Conservation (phyloP, 2,329 filamentous ascomycete genomes). For the Colletotrichum sp. region DNA sequence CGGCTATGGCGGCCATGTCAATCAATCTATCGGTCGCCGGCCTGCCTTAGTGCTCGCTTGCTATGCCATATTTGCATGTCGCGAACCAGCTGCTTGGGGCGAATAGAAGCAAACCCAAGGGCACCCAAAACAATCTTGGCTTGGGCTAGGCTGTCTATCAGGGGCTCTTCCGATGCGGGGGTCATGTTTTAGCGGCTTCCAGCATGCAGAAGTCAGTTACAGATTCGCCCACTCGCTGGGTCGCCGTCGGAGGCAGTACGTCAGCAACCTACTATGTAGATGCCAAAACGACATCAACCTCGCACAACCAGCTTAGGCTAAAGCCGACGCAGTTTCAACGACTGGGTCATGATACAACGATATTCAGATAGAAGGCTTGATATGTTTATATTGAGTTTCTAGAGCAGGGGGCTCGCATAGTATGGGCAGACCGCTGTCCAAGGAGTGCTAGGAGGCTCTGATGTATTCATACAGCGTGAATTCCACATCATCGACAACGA, state of each 20-base stretch:
- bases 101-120: neutral
- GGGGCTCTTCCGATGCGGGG: slow-evolving; percentile 8
- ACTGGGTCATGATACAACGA: neutral
- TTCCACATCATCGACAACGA: neutral
- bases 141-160: slow-evolving; percentile 1
- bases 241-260: neutral
- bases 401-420: neutral
- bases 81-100: slow-evolving; percentile 7
- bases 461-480: neutral
- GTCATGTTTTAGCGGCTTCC: slow-evolving; percentile 15
- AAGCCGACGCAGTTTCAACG: neutral
- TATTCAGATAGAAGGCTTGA: neutral
- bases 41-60: neutral
- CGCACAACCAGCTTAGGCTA: neutral
- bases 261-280: neutral
- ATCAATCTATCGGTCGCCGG: neutral
- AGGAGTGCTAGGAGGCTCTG: neutral
- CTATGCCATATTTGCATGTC: neutral
- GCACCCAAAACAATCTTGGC: neutral
- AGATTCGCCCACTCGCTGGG: neutral
- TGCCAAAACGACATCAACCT: neutral
- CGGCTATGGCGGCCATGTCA: neutral
- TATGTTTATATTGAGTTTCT: neutral
- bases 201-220: slow-evolving; percentile 2
- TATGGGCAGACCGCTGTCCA: neutral